Evolutionary conservation across 2,329 filamentous ascomycete species (phyloP), one percentile per base, ranked within the genome.

Genomic region (Colletotrichum sansevieriae): DNA sequence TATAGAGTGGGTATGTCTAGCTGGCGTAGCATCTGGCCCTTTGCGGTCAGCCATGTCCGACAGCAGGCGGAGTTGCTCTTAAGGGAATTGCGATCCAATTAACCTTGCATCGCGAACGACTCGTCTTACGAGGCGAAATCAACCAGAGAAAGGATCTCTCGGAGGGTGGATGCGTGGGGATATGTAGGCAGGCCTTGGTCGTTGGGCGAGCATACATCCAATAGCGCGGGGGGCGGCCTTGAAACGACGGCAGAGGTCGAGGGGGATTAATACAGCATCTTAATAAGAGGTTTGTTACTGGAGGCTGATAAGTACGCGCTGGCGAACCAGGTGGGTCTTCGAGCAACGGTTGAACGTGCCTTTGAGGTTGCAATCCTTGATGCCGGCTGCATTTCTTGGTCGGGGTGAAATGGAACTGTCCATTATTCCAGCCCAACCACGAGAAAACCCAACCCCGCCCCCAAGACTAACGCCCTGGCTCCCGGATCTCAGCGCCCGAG

Each of bases 1-100:
- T 49, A 81, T 78, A 72, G 83, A 76, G 70, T 83, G 35, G n/a
- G 62, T 55, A 25, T 68, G 68, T 47, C 46, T 67, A 12, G 68
- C 51, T 35, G 68, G 52, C 12, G 62, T 57, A 43, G 65, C 37
- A 41, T 71, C 70, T 47, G 67, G 52, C 15, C 60, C 70, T 51
- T 66, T 71, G 43, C 70, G 68, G 52, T 71, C 70, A 18, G 65
- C 47, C 70, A 71, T 71, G n/a, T 22, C 62, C 55, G 65, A 47
- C 33, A 35, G 20, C 3, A 22, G 56, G 65, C 61, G 57, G 55
- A 44, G 22, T 59, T 43, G 37, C 46, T 41, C 12, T 60, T 57
- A 6, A 59, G 8, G 55, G 20, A 18, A 47, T 4, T 22, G 35
- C 20, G 44, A 46, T 8, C 57, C 57, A 60, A 60, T 60, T 44